Evolutionary conservation across 1,284 basidiomycete species (phyloP).

Genomic region (Flammula alnicola): DNA sequence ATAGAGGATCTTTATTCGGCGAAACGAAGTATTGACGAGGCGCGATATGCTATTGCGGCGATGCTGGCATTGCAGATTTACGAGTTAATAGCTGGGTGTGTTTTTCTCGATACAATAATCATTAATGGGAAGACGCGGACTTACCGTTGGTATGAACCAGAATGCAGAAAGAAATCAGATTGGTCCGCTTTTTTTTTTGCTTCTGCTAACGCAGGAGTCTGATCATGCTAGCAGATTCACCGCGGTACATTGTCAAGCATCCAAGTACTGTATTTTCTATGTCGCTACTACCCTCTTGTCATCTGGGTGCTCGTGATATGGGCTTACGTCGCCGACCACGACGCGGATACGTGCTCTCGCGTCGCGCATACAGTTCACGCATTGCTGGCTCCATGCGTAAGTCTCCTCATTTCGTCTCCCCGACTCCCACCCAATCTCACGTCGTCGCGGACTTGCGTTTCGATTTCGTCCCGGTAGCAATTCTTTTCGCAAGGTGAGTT

Average conservation of each 20-base stretch:
- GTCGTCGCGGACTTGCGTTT: background rate
- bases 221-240: conserved; percentile 29
- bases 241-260: conserved; percentile 39
- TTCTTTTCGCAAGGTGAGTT: conserved; percentile 32
- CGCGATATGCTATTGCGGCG: conserved; percentile 36
- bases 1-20: conserved; percentile 7
- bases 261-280: conserved; percentile 42
- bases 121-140: background rate
- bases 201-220: background rate
- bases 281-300: conserved; percentile 39
- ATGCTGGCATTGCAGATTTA: conserved; percentile 31
- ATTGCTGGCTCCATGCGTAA: conserved; percentile 37
- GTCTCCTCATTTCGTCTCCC: conserved; percentile 20
- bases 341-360: conserved; percentile 26
- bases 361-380: conserved; percentile 32
- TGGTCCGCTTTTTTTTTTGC: conserved; percentile 11
- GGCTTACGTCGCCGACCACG: conserved; percentile 36
- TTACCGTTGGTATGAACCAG: conserved; percentile 4
- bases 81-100: conserved; percentile 30
- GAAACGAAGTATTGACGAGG: conserved; percentile 28
- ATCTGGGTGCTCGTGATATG: conserved; percentile 36
- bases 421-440: too few relatives aligned
- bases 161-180: conserved; percentile 14
- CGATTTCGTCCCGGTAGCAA: conserved; percentile 21
- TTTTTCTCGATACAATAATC: background rate